Evolutionary conservation across 1,284 basidiomycete genomes (phyloP), one percentile per base, ranked within the genome.

Genomic region (Cystobasidiaceae sp.): DNA sequence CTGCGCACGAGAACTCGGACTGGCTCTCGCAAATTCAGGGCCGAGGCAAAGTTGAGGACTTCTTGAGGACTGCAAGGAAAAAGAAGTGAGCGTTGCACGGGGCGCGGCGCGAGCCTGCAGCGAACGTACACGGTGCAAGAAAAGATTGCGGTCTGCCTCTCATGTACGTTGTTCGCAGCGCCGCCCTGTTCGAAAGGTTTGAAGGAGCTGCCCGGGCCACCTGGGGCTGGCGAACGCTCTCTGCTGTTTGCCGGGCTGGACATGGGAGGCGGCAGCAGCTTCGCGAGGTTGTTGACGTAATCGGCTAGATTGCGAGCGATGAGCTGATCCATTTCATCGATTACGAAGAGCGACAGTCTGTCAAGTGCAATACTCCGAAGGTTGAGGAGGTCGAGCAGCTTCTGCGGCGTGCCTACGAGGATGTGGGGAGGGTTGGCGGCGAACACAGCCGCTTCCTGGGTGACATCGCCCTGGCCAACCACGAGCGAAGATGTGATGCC

Each of bases 311-410:
- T 97, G 59, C 94, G 86, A 7, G 94, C 93, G 74, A 98, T 96
- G 69, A 98, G 79, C 76, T 97, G 96, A 75, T 98, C 94, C 43
- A 97, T 93, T 75, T 98, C 94, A 74, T 98, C 94, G 19, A 98
- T 82, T 28, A 97, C 90, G 58, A 97, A 82, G 77, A 97, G 88
- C 32, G 90, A 83, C 55, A 94, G 90, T 74, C 93, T 91, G 17
- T 84, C 82, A 9, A 90, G 90, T 19, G 81, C 75, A 39, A 96
- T 80, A 9, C 86, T 86, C 25, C 86, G 82, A 9, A 85, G 80
- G n/a, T 88, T 90, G 75, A 97, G 92, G 27, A 97, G 82, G 57
- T 93, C 90, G 75, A 93, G 87, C 49, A 98, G 81, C 77, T 96
- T 94, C 74, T 96, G 93, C 1, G 94, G 94, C 1, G 94, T 98